Conservation (phyloP, 2,329 filamentous ascomycete genomes). For the Trichoderma asperellum region DNA sequence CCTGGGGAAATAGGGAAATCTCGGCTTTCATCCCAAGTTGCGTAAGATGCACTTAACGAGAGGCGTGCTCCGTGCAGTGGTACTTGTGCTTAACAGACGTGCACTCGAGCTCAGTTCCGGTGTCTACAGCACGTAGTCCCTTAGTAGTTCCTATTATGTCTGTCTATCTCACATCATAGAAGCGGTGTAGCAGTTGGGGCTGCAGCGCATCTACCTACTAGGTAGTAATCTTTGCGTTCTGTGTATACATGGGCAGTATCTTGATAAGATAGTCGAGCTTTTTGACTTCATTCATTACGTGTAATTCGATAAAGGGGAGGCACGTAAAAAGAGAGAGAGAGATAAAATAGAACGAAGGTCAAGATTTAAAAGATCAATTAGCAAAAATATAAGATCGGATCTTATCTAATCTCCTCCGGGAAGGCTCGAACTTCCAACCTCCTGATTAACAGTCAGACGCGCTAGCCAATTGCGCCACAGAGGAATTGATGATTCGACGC, state of each 20-base stretch:
- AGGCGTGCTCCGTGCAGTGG: background rate
- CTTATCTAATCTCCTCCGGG: conserved; percentile 25
- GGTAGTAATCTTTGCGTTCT: background rate
- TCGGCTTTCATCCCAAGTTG: background rate
- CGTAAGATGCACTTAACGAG: background rate
- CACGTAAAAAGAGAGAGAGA: background rate
- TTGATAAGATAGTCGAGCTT: background rate
- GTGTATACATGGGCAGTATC: background rate
- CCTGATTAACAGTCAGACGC: conserved; percentile 60
- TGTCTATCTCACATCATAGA: background rate
- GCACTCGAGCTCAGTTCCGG: background rate
- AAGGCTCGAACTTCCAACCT: conserved; percentile 32
- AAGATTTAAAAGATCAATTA: background rate
- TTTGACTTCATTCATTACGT: background rate
- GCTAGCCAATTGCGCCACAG: conserved; percentile 60
- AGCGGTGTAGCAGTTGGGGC: background rate
- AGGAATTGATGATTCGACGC: conserved; percentile 25
- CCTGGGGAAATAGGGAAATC: background rate
- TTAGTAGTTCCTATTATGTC: background rate
- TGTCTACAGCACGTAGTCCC: background rate
- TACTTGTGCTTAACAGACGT: background rate
- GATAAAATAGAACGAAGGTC: too few species aligned
- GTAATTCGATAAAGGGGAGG: too few species aligned
- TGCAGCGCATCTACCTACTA: background rate
- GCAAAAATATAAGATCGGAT: background rate